phyloP scores from a whole-genome alignment of 73 alveolate species.

The Paraurostyla sp. region DNA sequence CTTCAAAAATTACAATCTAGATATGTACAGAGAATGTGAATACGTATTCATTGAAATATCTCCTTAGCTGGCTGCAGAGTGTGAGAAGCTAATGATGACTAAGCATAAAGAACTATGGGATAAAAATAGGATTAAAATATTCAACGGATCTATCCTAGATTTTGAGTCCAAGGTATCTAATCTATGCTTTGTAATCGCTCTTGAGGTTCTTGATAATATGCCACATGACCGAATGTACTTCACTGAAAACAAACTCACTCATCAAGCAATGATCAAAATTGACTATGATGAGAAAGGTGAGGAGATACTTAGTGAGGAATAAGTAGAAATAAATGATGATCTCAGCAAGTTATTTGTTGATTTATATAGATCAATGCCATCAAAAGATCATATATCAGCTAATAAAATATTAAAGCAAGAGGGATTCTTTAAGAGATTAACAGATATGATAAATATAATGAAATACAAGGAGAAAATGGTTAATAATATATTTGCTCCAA shows the following conservation, averaged over 20 bases:
- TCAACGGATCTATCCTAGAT: constrained; percentile 72
- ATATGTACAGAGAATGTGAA: constrained; percentile 72
- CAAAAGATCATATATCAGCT: constrained; percentile 68
- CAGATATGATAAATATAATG: constrained; percentile 19
- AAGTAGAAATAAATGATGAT: constrained; percentile 70
- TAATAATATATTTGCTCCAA: constrained; percentile 84
- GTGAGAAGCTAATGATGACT: constrained; percentile 66
- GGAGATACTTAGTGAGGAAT: constrained; percentile 49
- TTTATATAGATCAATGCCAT: constrained; percentile 61
- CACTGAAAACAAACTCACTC: constrained; percentile 33
- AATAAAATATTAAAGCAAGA: constrained; percentile 65
- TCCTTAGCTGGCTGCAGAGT: constrained; percentile 70
- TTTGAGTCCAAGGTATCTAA: constrained; percentile 14
- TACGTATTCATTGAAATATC: constrained; percentile 86
- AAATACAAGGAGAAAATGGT: constrained; percentile 19
- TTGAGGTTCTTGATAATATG: constrained; percentile 89
- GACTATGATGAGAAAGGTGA: constrained; percentile 66
- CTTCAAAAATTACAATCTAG: constrained; percentile 76
- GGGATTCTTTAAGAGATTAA: constrained; percentile 67
- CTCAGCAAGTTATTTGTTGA: constrained; percentile 67
- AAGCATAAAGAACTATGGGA: constrained; percentile 69
- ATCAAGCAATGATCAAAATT: constrained; percentile 33
- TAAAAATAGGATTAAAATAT: constrained; percentile 70
- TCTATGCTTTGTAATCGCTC: constrained; percentile 70
- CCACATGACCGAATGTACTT: constrained; percentile 89